Base-by-base conservation (phyloP, 2,329 filamentous ascomycete species). In the Rutstroemia sp. region DNA sequence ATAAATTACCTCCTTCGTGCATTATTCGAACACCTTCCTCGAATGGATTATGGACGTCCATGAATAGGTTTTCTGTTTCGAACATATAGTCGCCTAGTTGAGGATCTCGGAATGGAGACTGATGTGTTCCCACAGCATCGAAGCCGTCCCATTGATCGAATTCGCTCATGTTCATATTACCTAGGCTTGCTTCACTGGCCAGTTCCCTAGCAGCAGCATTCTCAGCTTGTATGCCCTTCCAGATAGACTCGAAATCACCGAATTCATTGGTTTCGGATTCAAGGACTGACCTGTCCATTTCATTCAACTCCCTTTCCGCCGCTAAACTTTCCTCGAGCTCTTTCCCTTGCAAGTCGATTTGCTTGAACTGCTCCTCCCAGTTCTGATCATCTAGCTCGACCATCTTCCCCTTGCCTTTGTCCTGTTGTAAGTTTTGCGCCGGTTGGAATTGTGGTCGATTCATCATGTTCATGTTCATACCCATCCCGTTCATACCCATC, bases 281-380 rank as follows among this genome's bases (percentile, higher is more conserved):
- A 66, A 84, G 72, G 65, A 87, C 84, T 86, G 80, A 88, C 84
- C 83, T 85, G 78, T 96, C 92, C 77, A 96, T 82, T 72, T 91
- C 82, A 73, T 96, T 86, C 65, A 97, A 80, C 76, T 97, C 92
- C 59, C 82, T 51, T 56, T 74, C 62, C 61, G 68, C 67, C 61
- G 69, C 47, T 38, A 70, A 14, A 63, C 65, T 46, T 67, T 74
- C 63, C 55, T 76, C 70, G 56, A 78, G 71, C 60, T 77, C 71
- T 51, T 80, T 70, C 54, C 74, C 69, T 60, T 84, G 77, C 60
- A 86, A 75, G 70, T 92, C 89, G 69, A 96, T 85, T 72, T 94
- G 84, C 57, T 90, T 88, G 71, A 99, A 99, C 71, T 97, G 91
- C 65, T 91, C 89, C 73, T 97, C 92, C 94, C 94, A 97, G 68